Evolutionary conservation across 305 asterid species (phyloP), one percentile per base, ranked within the genome.

Genomic region (Solanum hybrid): DNA sequence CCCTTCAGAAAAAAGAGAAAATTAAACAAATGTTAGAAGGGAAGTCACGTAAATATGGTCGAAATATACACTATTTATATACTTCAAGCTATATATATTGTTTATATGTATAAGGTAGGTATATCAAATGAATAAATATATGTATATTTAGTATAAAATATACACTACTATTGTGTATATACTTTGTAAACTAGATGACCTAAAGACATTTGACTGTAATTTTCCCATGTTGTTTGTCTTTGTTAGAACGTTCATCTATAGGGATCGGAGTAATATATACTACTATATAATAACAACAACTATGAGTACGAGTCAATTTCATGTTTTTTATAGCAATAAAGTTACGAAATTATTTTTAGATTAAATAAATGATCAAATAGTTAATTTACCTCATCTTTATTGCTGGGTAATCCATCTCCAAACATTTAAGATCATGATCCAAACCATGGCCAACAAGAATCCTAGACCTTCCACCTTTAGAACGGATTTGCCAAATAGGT

Each of bases 381-480:
- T 93, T 92, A 87, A 88, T 93, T 93, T 93, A 90, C 99, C 98
- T 97, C 92, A 93, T 93, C 88, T 95, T 85, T 36, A 93, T 72
- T 35, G 93, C 40, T 0, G 99, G 99, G 86, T 96, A 97, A 60
- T 95, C 99, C 45, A 94, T 42, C 90, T 96, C 99, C 90, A 97
- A 91, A 92, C 98, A 92, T 93, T 94, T 96, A 78, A 97, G 94
- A 87, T 96, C 97, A 66, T 96, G 99, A 93, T 97, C 99, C 82
- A 97, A 86, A 60, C 98, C 98, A 89, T 96, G 99, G 31, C 99
- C 98, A 2, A 96, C 97, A 85, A 97, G 98, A 88, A 96, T 92
- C 89, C 98, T 90, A 60, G 99, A 97, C 90, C 92, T 96, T 89
- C 98, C 96, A 15, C 95, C 95, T 89, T 93, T 94, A 15, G 97